Evolutionary conservation across 225 moss, liverwort and hornwort species (phyloP).

Genomic region (Sphagnum tenellum): DNA sequence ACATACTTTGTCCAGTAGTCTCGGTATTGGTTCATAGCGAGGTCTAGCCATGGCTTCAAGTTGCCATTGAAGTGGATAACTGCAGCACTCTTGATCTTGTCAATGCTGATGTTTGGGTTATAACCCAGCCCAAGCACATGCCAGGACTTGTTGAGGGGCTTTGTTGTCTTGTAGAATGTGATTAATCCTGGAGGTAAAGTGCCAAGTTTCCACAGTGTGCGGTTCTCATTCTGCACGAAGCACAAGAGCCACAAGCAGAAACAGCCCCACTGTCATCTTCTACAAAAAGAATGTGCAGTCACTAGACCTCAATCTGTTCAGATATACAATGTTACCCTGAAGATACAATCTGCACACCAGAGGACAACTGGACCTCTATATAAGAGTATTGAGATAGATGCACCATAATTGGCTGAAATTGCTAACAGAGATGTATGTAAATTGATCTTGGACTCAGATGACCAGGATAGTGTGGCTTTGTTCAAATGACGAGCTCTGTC

Average conservation of each 20-base stretch:
- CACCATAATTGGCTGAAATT: no score
- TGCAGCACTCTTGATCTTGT: slow-evolving; percentile 37
- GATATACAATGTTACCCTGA: not conserved
- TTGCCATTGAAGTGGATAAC: slow-evolving; percentile 62
- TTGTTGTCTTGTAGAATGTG: slow-evolving; percentile 49
- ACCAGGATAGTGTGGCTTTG: no score
- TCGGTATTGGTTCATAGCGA: slow-evolving; percentile 54
- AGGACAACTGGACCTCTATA: not conserved
- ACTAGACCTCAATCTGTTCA: no score
- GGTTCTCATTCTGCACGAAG: slow-evolving; percentile 41
- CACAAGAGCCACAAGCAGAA: not conserved
- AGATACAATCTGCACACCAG: not conserved
- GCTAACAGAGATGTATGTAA: no score
- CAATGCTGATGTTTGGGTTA: slow-evolving; percentile 38
- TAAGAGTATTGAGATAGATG: no score
- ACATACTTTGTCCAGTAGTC: slow-evolving; percentile 56
- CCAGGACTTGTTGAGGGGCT: slow-evolving; percentile 44
- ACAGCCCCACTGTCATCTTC: no score
- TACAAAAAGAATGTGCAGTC: no score
- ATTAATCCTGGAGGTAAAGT: slow-evolving; percentile 59
- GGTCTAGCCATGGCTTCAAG: slow-evolving; percentile 65
- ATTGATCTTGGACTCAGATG: no score
- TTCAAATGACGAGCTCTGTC: no score
- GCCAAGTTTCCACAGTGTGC: slow-evolving; percentile 55
- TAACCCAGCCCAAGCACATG: slow-evolving; percentile 58